phyloP scores from a whole-genome alignment of 495 filamentous ascomycete species.

The Penicillium roqueforti region DNA sequence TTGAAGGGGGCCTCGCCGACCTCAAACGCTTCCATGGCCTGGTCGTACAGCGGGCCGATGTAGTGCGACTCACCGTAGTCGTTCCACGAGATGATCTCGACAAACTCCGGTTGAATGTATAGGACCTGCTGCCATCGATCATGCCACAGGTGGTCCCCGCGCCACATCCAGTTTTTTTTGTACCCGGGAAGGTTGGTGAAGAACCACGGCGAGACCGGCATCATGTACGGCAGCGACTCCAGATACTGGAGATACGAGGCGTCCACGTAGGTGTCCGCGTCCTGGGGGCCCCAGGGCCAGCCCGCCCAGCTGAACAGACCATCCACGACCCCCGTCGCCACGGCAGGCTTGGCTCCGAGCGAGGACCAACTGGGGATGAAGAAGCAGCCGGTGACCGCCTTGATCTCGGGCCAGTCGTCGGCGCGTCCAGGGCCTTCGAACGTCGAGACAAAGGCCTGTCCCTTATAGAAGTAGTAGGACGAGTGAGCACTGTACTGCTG shows the following conservation, averaged over 20 bases:
- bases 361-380: constrained; percentile 64
- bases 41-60: background rate
- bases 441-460: constrained; percentile 63
- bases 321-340: constrained; percentile 35
- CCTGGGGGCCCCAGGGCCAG: constrained; percentile 54
- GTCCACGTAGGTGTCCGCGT: constrained; percentile 49
- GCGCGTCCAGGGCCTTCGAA: constrained; percentile 62
- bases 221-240: constrained; percentile 60
- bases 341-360: constrained; percentile 40
- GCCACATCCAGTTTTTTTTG: too few relatives aligned
- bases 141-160: too few relatives aligned
- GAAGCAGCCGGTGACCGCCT: constrained; percentile 31
- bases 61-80: background rate
- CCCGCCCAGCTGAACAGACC: constrained; percentile 64
- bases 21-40: background rate
- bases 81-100: constrained; percentile 35
- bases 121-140: constrained; percentile 50
- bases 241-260: constrained; percentile 40
- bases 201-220: too few relatives aligned
- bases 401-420: constrained; percentile 47
- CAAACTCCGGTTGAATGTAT: constrained; percentile 53
- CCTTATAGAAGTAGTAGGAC: constrained; percentile 53
- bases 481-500: constrained; percentile 49
- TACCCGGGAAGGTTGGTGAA: too few relatives aligned
- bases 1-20: background rate